Evolutionary conservation across 495 filamentous ascomycete genomes (phyloP).

Genomic region (Eremomyces bilateralis): DNA sequence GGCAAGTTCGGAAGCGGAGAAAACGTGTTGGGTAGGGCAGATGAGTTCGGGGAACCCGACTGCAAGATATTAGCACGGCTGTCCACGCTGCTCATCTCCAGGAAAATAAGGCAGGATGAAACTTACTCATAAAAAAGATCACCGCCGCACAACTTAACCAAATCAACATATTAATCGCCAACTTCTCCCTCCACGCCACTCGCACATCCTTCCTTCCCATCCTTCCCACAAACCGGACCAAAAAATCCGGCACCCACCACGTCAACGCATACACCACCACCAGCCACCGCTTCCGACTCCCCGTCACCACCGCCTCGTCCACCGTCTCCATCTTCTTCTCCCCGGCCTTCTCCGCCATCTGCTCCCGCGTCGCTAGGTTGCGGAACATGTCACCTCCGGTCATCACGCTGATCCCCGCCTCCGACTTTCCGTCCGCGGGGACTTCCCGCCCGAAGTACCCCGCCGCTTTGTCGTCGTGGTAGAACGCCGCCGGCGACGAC

Average conservation of each 20-base stretch:
- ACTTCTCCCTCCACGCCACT: constrained; percentile 85
- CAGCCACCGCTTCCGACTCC: constrained; percentile 82
- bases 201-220: constrained; percentile 91
- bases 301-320: constrained; percentile 54
- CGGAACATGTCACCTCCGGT: constrained; percentile 93
- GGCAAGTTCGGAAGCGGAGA: constrained; percentile 54
- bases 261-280: constrained; percentile 71
- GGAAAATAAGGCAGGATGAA: neutral
- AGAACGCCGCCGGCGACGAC: constrained; percentile 33
- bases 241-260: constrained; percentile 68
- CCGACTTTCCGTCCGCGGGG: constrained; percentile 70
- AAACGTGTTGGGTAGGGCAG: constrained; percentile 81
- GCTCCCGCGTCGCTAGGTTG: constrained; percentile 77
- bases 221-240: constrained; percentile 53
- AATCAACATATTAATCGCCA: constrained; percentile 96
- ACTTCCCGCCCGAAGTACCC: constrained; percentile 70
- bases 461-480: constrained; percentile 48
- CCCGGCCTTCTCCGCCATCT: constrained; percentile 89
- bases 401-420: constrained; percentile 74
- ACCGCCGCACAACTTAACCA: constrained; percentile 67
- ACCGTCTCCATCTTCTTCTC: constrained; percentile 79
- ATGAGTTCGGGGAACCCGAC: constrained; percentile 71
- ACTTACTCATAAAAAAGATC: constrained; percentile 46
- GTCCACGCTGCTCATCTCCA: constrained; percentile 18
- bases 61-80: constrained; percentile 5